Conservation (phyloP, 257 asterid species). For the Verbascum thapsus region DNA sequence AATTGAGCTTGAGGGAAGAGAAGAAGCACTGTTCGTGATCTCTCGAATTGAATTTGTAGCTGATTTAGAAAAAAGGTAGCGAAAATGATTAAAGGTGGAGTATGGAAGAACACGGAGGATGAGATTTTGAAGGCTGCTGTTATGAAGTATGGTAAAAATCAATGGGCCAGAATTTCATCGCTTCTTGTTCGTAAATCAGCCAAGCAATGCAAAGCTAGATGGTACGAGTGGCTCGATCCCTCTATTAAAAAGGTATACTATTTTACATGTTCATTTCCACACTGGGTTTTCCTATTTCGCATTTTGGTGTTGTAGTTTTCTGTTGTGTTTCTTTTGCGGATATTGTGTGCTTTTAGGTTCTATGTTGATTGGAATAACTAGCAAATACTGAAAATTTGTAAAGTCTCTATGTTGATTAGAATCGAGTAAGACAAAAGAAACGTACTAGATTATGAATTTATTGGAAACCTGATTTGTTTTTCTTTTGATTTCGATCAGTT, state of each 20-base stretch:
- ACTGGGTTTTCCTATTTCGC: background rate
- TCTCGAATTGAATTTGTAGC: background rate
- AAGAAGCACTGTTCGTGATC: too few relatives aligned
- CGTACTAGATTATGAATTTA: background rate
- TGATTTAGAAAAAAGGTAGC: slow-evolving; percentile 11
- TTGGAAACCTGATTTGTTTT: background rate
- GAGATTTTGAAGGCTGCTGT: slow-evolving; percentile 97
- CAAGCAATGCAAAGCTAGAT: slow-evolving; percentile 97
- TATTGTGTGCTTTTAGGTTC: background rate
- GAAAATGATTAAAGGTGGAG: slow-evolving; percentile 93
- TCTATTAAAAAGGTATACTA: slow-evolving; percentile 80
- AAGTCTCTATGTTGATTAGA: too few relatives aligned
- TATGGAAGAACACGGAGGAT: slow-evolving; percentile 99
- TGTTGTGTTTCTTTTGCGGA: background rate
- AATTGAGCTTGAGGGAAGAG: too few relatives aligned
- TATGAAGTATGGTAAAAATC: slow-evolving; percentile 96
- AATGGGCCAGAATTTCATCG: slow-evolving; percentile 97
- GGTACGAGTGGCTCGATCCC: slow-evolving; percentile 99
- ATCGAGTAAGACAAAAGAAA: too few relatives aligned
- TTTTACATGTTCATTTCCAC: background rate
- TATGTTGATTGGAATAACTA: background rate
- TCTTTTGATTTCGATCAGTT: slow-evolving; percentile 1
- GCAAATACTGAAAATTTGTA: too few relatives aligned
- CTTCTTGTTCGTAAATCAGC: slow-evolving; percentile 95
- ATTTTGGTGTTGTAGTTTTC: background rate